phyloP scores from a whole-genome alignment of 2,329 filamentous ascomycete genomes.

The Alternaria sp. region DNA sequence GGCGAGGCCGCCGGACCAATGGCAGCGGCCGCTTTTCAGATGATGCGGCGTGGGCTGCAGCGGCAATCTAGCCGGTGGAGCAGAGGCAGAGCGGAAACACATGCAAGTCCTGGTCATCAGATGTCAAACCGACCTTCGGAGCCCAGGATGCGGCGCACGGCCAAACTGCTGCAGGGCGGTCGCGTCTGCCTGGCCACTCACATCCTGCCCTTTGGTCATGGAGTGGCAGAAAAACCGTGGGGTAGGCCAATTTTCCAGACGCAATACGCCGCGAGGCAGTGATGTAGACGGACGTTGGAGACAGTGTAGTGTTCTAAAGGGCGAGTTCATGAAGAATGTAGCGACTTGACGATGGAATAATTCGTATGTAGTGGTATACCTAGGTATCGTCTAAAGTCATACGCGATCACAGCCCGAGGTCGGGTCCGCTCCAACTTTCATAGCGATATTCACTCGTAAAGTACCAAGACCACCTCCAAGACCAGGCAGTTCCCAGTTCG shows the following conservation, averaged over 20 bases:
- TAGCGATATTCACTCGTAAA: conserved; percentile 17
- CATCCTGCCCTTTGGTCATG: conserved; percentile 31
- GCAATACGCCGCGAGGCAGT: conserved; percentile 31
- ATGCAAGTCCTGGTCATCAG: conserved; percentile 32
- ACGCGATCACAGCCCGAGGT: not conserved
- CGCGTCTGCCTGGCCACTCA: conserved; percentile 34
- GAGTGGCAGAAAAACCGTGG: conserved; percentile 45
- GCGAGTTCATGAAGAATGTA: not conserved
- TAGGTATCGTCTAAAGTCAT: conserved; percentile 6
- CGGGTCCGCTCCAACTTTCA: conserved; percentile 2
- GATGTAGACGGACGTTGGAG: conserved; percentile 25
- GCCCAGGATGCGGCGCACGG: conserved; percentile 30
- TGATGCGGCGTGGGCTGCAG: conserved; percentile 38
- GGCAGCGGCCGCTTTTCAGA: conserved; percentile 23
- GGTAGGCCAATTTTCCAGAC: conserved; percentile 43
- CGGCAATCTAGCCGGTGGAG: conserved; percentile 42
- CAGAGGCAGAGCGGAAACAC: conserved; percentile 32
- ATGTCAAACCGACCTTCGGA: conserved; percentile 41
- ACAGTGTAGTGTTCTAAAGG: not conserved
- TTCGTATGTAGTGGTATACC: too few species aligned
- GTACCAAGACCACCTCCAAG: conserved; percentile 27
- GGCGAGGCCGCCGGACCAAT: conserved; percentile 38
- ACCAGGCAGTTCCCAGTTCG: conserved; percentile 23
- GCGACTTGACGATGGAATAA: not conserved
- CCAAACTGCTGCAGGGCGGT: conserved; percentile 21